Evolutionary conservation across 805 yeast species (phyloP), one percentile per base, ranked within the genome.

Genomic region (Lachancea nothofagi): DNA sequence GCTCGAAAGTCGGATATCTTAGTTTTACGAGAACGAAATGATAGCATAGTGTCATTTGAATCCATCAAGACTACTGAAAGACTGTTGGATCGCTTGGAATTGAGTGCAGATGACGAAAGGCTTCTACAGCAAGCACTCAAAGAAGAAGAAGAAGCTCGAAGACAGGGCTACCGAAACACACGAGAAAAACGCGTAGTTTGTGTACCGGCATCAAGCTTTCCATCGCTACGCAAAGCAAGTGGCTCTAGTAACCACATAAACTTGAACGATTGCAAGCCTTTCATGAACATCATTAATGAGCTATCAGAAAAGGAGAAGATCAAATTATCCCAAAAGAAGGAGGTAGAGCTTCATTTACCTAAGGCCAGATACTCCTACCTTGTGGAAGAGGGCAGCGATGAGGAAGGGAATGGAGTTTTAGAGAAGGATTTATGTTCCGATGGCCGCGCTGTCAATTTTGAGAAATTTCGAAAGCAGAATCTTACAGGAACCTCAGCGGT

Each of bases 181-280:
- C 37, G 36, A 12, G 42, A 48, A 25, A 45, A 41, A 3, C 53
- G 51, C 7, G 36, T 43, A 8, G 25, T 55, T 8, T 59, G 62
- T 42, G 41, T 55, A 33, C 65, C 65, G 2, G 65, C 65, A 4
- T 53, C 62, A 1, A 54, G 51, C n/a, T 61, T 61, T 27, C 60
- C 55, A 10, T 59, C 62, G 4, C 36, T 57, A 33, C 44, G 58
- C 38, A 41, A 40, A 18, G 12, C 40, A 8, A 22, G 29, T 17
- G 37, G 37, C 9, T 36, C 40, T 10, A 29, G 37, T 10, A 17
- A 23, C 15, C 28, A 32, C 21, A 20, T 29, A 4, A 33, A 33
- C n/a, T 12, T 23, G 3, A 22, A 9, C 3, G 33, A 33, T 10
- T 20, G 8, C 27, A 14, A 27, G 17, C 38, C 38, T n/a, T 22